Evolutionary conservation across 352 stramenopile genomes (phyloP), one percentile per base, ranked within the genome.

Genomic region (Phytophthora hybrid): DNA sequence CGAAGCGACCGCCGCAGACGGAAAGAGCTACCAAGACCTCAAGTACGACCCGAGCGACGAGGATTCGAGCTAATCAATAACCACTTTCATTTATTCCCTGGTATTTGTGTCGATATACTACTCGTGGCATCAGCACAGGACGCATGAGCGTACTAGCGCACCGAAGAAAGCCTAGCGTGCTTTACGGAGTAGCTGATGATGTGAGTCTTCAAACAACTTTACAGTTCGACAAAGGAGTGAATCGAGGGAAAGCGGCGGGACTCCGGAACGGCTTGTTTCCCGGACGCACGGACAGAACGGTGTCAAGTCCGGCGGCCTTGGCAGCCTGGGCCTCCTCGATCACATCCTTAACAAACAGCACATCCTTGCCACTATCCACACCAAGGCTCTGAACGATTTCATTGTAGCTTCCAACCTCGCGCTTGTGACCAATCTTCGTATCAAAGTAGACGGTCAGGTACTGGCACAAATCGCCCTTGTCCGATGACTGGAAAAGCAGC

Each of bases 321-420:
- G 93, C 93, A 10, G 92, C 93, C 55, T 93, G 71, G 9, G 90
- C 92, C 71, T 98, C 93, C 65, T 91, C 85, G 26, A 97, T 84
- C 44, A 97, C 79, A 64, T 98, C 93, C 49, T 92, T 98, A 34
- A 97, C 84, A 58, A 98, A 98, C 2, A 97, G 79, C 37, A 98
- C 81, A 37, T 97, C 85, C 23, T 87, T 80, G 47, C 79, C 81
- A 63, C 80, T 87, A 60, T 95, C 88, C 34, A 97, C 88, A 0
- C 91, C 91, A 10, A 98, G 76, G 54, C 81, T 94, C 41, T 88
- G 78, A 37, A 91, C 69, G 52, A 98, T 97, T 79, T 97, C 87
- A 55, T 75, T 71, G 80, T 97, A 96, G 62, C 85, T 93, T 59
- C 51, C 60, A 23, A 73, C 55, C 65, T 93, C 79, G 71, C 87